These are phyloP conservation scores for Heimioporus sp. DNA, from an alignment of 768 basidiomycete species.

Conservation along the genomic window DNA sequence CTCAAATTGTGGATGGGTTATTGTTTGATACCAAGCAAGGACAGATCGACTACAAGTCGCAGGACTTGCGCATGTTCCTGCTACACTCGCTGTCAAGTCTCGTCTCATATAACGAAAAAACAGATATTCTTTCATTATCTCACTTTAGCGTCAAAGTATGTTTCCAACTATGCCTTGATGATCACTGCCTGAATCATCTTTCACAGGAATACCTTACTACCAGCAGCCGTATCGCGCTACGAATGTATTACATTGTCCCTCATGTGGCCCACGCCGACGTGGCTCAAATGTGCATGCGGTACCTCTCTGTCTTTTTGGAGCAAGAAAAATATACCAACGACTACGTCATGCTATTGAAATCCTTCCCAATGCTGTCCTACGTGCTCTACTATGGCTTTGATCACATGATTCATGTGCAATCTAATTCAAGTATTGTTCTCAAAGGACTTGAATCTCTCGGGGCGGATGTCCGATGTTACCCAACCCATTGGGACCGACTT, in stretches of 20 bases:
- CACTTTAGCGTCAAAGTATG: conserved; percentile 3
- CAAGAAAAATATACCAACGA: not conserved
- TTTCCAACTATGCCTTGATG: not conserved
- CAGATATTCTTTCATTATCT: not conserved
- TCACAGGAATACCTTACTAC: conserved; percentile 1
- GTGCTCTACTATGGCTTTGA: not conserved
- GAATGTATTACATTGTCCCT: not conserved
- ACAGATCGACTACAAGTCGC: too few relatives aligned
- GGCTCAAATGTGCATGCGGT: not conserved
- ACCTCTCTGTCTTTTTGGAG: not conserved
- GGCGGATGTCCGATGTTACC: not conserved
- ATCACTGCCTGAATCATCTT: not conserved
- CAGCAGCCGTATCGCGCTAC: not conserved
- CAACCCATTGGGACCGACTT: conserved; percentile 3
- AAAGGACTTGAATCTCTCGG: not conserved
- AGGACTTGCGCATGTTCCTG: too few relatives aligned
- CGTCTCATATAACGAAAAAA: not conserved
- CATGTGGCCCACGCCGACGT: not conserved
- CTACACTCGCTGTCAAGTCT: not conserved
- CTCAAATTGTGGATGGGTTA: too few relatives aligned
- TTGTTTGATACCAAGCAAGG: too few relatives aligned
- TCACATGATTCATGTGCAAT: not conserved
- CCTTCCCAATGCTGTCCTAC: conserved; percentile 1
- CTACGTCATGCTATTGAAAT: not conserved
- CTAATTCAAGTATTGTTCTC: not conserved